Base-by-base conservation (phyloP, 805 yeast species). In the Cyberlindnera amylophila region DNA sequence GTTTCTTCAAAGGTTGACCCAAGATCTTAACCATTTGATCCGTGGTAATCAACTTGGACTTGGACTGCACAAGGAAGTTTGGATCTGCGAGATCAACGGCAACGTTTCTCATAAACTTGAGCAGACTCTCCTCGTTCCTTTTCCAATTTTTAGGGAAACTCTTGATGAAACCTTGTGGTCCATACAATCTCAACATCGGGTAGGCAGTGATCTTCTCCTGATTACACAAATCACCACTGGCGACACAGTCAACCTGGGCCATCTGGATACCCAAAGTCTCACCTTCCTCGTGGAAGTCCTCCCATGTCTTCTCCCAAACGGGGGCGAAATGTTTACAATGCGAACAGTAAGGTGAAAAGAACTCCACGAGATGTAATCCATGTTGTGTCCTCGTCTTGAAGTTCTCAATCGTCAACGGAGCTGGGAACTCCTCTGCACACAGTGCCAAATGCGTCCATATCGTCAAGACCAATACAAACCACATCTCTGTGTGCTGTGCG, bases 311-410 rank as follows among this genome's bases (percentile, higher is more conserved):
- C 45, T 79, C 74, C 97, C 98, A 93, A 7, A 66, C 71, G 1
- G 99, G 98, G 2, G 86, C 93, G 40, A 93, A 65, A 7, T 66
- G 70, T 47, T 67, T 74, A 65, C 99, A 93, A 63, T 91, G 98
- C 7, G 67, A 61, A 61, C 99, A 93, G 55, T 82, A 82, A 0
- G 99, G 99, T 26, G 96, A 87, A 59, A 65, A 93, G 64, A 88
- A 90, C 64, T 91, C 96, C 27, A 91, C 81, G 56, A 91, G 72
- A 55, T 89, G 82, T 16, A 81, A 64, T 3, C 83, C 83, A 9
- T 70, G 63, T 15, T 67, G 57, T n/a, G 78, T 57, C 29, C 66
- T 64, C 11, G 60, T 46, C 40, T 77, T 79, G 55, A 85, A 87
- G 16, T 66, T 70, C 1, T 64, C 71, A 4, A 59, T 50, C 0